A percentile compares a stretch with the other conserved stretches of the same genome.
phyloP scores from a whole-genome alignment of 2,329 filamentous ascomycete species.

The Fusarium sterilihyphosum region DNA sequence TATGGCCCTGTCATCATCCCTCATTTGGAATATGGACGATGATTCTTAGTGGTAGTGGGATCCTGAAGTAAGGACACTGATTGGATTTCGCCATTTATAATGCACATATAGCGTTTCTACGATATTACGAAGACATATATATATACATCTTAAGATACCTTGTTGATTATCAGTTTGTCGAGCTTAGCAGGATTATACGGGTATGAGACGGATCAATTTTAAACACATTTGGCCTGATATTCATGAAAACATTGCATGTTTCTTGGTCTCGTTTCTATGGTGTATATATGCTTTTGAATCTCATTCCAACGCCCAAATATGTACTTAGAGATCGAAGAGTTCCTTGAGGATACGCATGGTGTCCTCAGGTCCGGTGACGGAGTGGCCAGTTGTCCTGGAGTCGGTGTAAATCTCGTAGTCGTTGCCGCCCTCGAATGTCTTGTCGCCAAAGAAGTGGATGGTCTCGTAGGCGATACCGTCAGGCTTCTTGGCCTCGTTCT shows the following conservation, averaged over 20 bases:
- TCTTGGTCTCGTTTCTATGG: constrained; percentile 31
- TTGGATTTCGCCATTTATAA: constrained; percentile 3
- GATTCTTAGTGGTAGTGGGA: constrained; percentile 1
- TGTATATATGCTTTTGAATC: constrained; percentile 22
- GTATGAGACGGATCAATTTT: neutral
- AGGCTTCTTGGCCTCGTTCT: constrained; percentile 76
- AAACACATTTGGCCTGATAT: neutral
- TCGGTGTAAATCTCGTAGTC: constrained; percentile 95
- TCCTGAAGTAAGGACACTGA: neutral
- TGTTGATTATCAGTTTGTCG: constrained; percentile 15
- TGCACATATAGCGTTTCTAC: constrained; percentile 33
- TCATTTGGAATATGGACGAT: constrained; percentile 76
- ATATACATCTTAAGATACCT: constrained; percentile 38
- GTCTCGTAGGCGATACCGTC: constrained; percentile 82
- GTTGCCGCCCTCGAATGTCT: constrained; percentile 90
- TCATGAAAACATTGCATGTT: constrained; percentile 13
- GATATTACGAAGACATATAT: constrained; percentile 35
- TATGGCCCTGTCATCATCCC: constrained; percentile 97
- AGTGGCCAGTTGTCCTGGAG: constrained; percentile 82
- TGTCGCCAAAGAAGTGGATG: constrained; percentile 99
- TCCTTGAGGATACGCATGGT: constrained; percentile 83
- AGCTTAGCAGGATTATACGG: neutral
- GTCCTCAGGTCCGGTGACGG: constrained; percentile 83
- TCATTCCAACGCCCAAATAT: neutral
- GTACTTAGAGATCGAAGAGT: constrained; percentile 72